Evolutionary conservation across 352 stramenopile genomes (phyloP), one percentile per base, ranked within the genome.

Genomic region (Chrysophaeum taylorii): DNA sequence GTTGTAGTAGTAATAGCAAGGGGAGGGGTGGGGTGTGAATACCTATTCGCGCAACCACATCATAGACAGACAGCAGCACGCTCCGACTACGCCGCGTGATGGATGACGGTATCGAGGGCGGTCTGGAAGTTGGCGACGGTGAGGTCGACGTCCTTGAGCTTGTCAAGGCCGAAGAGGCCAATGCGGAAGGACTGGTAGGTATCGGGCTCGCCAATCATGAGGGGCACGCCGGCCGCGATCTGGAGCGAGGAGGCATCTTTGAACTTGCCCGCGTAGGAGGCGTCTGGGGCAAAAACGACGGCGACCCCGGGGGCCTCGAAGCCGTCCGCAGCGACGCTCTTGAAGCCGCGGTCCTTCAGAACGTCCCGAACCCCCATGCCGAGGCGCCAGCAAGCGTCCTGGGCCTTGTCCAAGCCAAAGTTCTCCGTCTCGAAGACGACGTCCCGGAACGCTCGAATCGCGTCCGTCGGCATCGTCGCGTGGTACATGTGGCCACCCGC

Each of bases 111-210:
- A 72, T 87, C 82, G 62, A 88, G 75, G 0, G 76, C 79, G 41
- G 62, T 36, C 63, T 84, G 71, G 41, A 91, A 74, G 52, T 76
- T 82, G 29, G 70, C 38, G 15, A 87, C 77, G 36, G 80, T 88
- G 15, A 73, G 66, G 29, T 75, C 72, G 73, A 86, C 81, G 69
- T 91, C 75, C 2, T 75, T 78, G 53, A 91, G 78, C 72, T 91
- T 91, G 68, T 91, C 85, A n/a, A 91, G 70, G 48, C 85, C 85
- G 79, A 91, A 91, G 27, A 91, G 71, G 60, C 85, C 85, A 36
- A 91, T 81, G 38, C 85, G 73, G 68, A 91, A 91, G 0, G 85
- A 88, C 39, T 86, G 85, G 50, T 87, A 69, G 21, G 79, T 79
- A 37, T 84, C 78, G 23, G 82, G 82, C 71, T 91, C 85, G 72